A percentile compares a stretch with the other conserved stretches of the same genome.
Evolutionary conservation across 148 eudicot species (phyloP).

Genomic region (Fagopyrum esculentum): DNA sequence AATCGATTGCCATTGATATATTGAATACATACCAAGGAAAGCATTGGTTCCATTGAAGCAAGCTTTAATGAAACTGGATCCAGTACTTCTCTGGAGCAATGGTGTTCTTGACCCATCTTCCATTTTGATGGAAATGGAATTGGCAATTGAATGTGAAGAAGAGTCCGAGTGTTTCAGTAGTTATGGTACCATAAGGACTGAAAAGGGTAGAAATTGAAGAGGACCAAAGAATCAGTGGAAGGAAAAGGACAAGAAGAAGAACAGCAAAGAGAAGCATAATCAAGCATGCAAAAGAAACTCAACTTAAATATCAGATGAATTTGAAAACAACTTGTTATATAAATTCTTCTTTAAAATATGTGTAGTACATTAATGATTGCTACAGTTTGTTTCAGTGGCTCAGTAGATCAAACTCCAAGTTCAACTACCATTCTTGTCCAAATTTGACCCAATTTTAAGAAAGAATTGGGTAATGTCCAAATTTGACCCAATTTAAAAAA

Average conservation of each 20-base stretch:
- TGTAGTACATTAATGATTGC: background rate
- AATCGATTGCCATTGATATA: no score
- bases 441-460: background rate
- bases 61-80: slow-evolving; percentile 31
- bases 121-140: slow-evolving; percentile 13
- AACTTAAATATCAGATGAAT: background rate
- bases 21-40: slow-evolving; percentile 21
- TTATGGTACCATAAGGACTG: background rate
- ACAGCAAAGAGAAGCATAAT: background rate
- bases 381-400: background rate
- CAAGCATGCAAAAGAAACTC: background rate
- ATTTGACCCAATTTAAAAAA: no score
- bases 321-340: background rate
- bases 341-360: background rate
- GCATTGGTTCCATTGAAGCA: slow-evolving; percentile 34
- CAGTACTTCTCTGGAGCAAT: slow-evolving; percentile 16
- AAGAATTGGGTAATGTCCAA: no score
- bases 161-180: background rate
- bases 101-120: slow-evolving; percentile 18
- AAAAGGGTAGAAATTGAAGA: background rate
- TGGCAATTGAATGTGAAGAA: background rate
- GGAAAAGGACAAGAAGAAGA: background rate
- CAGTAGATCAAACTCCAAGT: background rate
- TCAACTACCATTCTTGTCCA: background rate
- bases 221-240: background rate